These are phyloP conservation scores for Volvox carteri DNA, from an alignment of 163 green algal genomes.

Conservation along the genomic window DNA sequence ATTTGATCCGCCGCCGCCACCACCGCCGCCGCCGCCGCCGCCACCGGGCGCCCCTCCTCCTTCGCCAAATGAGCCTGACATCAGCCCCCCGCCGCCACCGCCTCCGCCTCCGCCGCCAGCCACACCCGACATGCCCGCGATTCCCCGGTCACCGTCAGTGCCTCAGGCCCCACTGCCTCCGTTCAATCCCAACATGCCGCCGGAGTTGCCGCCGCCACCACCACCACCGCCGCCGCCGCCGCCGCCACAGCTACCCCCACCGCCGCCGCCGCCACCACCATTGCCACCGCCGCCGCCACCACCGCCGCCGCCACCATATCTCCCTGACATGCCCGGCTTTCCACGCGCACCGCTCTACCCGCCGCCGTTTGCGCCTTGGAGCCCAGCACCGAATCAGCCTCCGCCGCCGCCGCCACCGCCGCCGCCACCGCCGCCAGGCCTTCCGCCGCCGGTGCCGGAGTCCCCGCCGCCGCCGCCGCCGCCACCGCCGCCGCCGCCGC, in stretches of 20 bases:
- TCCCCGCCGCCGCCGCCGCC: neutral
- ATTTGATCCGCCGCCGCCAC: neutral
- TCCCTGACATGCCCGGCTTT: neutral
- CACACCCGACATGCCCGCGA: constrained; percentile 18
- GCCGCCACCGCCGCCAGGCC: neutral
- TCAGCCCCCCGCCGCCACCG: neutral
- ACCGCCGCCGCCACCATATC: neutral
- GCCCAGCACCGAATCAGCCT: neutral
- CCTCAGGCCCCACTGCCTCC: neutral
- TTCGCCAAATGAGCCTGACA: neutral
- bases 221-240: constrained; percentile 14
- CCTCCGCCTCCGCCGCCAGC: constrained; percentile 6
- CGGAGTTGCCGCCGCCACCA: neutral
- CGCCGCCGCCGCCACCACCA: neutral
- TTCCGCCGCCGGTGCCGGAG: neutral
- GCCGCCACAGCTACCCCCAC: neutral
- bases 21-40: neutral
- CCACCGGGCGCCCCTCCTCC: neutral
- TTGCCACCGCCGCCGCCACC: constrained; percentile 11
- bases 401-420: constrained; percentile 31
- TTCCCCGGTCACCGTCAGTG: neutral
- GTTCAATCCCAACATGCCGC: constrained; percentile 3
- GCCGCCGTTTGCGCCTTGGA: neutral
- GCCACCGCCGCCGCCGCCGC: constrained; percentile 15
- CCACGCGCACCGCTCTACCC: neutral